Evolutionary conservation across 1,284 basidiomycete species (phyloP).

Genomic region (Xerocomus amazonicus): DNA sequence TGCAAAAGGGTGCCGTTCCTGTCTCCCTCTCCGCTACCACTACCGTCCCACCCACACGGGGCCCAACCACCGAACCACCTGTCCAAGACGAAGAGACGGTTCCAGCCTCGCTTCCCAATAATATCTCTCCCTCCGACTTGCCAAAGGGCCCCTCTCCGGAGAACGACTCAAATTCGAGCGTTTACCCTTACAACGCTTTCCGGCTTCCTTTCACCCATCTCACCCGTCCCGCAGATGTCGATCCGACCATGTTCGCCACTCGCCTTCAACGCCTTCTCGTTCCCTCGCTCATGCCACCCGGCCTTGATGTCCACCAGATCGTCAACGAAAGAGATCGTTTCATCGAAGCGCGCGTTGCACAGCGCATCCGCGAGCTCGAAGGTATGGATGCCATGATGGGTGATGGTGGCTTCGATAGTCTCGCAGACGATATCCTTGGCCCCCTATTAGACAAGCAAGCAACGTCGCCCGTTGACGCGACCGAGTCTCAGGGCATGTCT

Average conservation of each 20-base stretch:
- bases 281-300: slow-evolving; percentile 88
- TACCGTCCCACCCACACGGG: slow-evolving; percentile 12
- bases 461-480: neutral
- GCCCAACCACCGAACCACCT: slow-evolving; percentile 9
- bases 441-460: slow-evolving; percentile 45
- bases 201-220: slow-evolving; percentile 81
- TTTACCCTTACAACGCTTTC: slow-evolving; percentile 97
- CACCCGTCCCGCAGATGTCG: slow-evolving; percentile 56
- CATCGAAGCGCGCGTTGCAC: slow-evolving; percentile 85
- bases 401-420: slow-evolving; percentile 64
- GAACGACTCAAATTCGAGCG: slow-evolving; percentile 74
- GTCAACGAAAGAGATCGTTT: slow-evolving; percentile 90
- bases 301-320: slow-evolving; percentile 89
- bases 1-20: slow-evolving; percentile 52
- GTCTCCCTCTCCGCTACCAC: slow-evolving; percentile 11
- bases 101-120: slow-evolving; percentile 21
- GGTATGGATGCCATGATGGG: slow-evolving; percentile 79
- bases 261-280: slow-evolving; percentile 80
- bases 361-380: slow-evolving; percentile 90
- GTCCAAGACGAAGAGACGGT: slow-evolving; percentile 45
- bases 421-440: slow-evolving; percentile 45
- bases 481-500: slow-evolving; percentile 1
- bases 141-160: slow-evolving; percentile 74
- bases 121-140: slow-evolving; percentile 46
- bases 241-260: slow-evolving; percentile 60